Conservation (phyloP, 257 asterid genomes). For the Lavandula angustifolia region DNA sequence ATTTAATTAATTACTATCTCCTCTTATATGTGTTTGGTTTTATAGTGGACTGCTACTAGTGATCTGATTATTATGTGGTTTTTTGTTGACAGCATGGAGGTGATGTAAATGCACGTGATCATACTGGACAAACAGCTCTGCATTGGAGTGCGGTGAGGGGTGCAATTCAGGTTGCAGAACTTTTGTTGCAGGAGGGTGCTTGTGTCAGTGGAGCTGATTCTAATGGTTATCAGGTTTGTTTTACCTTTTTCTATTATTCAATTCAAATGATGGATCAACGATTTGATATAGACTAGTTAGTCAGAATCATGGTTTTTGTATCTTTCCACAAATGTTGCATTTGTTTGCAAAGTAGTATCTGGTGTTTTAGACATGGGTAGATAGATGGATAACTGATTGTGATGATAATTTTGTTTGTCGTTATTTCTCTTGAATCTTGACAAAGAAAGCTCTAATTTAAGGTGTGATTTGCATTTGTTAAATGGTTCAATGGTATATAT, state of each 20-base stretch:
- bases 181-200: conserved; percentile 94
- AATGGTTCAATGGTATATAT: background rate
- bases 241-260: conserved; percentile 22
- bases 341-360: background rate
- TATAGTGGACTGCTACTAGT: conserved; percentile 3
- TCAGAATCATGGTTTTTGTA: background rate
- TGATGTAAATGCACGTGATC: conserved; percentile 84
- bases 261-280: background rate
- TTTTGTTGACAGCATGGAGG: conserved; percentile 79
- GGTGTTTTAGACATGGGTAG: too few relatives aligned
- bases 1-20: background rate
- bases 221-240: conserved; percentile 89
- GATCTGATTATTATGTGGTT: conserved; percentile 33
- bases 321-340: conserved; percentile 9
- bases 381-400: background rate
- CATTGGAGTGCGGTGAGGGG: conserved; percentile 99
- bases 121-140: conserved; percentile 94
- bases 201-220: conserved; percentile 72
- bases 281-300: background rate
- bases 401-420: background rate
- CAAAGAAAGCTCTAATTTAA: background rate
- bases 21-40: conserved; percentile 1
- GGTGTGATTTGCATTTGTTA: conserved; percentile 4
- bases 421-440: background rate
- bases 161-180: conserved; percentile 88